Conservation (phyloP, 2,329 filamentous ascomycete species). For the Hypoxylon rubiginosum region DNA sequence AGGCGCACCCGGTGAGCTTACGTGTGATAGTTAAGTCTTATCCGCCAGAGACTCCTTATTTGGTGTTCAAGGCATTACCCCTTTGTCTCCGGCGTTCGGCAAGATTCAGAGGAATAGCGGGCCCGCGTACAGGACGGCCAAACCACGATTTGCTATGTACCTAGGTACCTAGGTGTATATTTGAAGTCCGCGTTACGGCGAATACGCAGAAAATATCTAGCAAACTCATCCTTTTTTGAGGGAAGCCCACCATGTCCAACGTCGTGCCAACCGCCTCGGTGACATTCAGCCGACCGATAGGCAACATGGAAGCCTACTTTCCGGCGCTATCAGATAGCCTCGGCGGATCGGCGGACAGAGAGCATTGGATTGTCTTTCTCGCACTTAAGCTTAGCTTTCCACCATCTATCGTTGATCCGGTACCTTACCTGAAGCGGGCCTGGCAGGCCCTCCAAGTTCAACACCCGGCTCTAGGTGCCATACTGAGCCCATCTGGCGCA, state of each 20-base stretch:
- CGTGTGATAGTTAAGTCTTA: no score
- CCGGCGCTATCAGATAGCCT: neutral
- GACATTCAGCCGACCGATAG: slow-evolving; percentile 21
- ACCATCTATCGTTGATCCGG: slow-evolving; percentile 35
- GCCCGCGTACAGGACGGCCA: no score
- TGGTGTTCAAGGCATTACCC: no score
- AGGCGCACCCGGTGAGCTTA: no score
- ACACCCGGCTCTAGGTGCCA: slow-evolving; percentile 35
- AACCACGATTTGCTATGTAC: no score
- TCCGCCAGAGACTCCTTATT: no score
- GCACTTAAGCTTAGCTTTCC: slow-evolving; percentile 32
- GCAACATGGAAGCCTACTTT: neutral
- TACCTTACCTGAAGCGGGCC: slow-evolving; percentile 27
- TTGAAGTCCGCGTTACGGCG: neutral
- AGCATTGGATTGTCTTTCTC: slow-evolving; percentile 50
- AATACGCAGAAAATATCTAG: neutral
- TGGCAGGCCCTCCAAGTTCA: slow-evolving; percentile 36
- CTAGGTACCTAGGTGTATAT: no score
- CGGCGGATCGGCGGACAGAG: slow-evolving; percentile 27
- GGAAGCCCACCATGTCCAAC: neutral
- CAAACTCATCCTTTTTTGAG: neutral
- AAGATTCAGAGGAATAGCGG: no score
- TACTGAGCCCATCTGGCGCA: slow-evolving; percentile 4
- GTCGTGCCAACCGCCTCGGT: neutral
- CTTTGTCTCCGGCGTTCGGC: no score